Base-by-base conservation (phyloP, 164 flowering plant species). In the Vitis rupestris region DNA sequence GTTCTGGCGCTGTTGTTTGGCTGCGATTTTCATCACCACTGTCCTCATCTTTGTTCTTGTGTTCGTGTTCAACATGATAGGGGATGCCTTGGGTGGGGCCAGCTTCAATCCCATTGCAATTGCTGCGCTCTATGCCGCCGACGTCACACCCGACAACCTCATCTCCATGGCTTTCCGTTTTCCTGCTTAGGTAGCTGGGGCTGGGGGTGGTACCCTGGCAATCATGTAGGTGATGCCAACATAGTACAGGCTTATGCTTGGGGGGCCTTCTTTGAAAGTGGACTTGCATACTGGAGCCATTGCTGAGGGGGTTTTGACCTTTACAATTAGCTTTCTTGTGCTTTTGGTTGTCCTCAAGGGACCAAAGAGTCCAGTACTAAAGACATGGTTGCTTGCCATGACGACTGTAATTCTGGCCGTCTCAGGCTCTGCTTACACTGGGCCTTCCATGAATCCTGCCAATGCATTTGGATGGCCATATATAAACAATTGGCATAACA, bases 401-500 rank as follows among this genome's bases (percentile, higher is more conserved):
- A 66, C 82, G 1, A 93, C 93, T 2, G 83, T 90, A 4, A 72
- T 81, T 0, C 61, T 89, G 75, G 82, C 90, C 8, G 70, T 87
- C 67, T 74, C 82, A 0, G 97, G 98, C 44, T 80, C 92, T 64
- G 49, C 61, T 29, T 90, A 82, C 76, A 93, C 97, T 11, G 94
- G 98, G 9, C 97, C 98, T 58, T 78, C 94, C 64, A 93, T 93
- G 98, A 93, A 93, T 75, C 96, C 96, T 61, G 92, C 90, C 75
- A 88, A 85, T 80, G 96, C 97, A 31, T 91, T 86, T 78, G 97
- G 94, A 0, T 91, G 94, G 97, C 94, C 94, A n/a, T 89, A 86
- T 64, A 29, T 84, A 17, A 76, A 83, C 69, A 82, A 86, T 50
- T 66, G 70, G 71, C 97, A 91, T 67, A 78, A 89, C 74, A 87